Conservation (phyloP, 2,329 filamentous ascomycete species). For the Lithohypha guttulata region DNA sequence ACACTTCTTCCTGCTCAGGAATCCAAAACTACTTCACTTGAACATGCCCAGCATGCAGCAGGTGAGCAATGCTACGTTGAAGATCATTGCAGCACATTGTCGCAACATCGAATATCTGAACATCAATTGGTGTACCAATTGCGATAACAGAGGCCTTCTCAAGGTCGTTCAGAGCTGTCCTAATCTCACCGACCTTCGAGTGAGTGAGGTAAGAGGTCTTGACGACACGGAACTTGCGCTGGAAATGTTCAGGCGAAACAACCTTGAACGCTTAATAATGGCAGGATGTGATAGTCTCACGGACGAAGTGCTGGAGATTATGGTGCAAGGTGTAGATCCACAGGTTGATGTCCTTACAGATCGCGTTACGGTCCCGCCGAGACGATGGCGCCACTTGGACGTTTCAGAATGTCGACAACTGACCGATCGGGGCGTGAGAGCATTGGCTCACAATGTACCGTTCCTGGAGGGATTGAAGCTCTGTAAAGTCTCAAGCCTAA, state of each 20-base stretch:
- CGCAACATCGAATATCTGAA: conserved; percentile 74
- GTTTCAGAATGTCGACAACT: conserved; percentile 67
- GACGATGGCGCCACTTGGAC: conserved; percentile 74
- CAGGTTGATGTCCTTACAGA: conserved; percentile 73
- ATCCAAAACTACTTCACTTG: conserved; percentile 66
- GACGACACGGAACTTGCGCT: conserved; percentile 61
- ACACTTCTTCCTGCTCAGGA: conserved; percentile 67
- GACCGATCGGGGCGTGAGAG: conserved; percentile 60
- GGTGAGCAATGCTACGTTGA: conserved; percentile 75
- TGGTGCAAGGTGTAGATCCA: conserved; percentile 66
- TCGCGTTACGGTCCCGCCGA: conserved; percentile 61
- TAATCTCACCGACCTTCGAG: conserved; percentile 66
- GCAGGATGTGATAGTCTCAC: conserved; percentile 69
- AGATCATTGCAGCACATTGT: conserved; percentile 72
- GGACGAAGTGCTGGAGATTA: conserved; percentile 60
- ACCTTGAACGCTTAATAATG: conserved; percentile 68
- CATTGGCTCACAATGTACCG: conserved; percentile 64
- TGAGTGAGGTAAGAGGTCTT: conserved; percentile 71
- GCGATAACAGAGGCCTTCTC: conserved; percentile 66
- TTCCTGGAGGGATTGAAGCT: conserved; percentile 73
- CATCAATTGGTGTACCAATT: conserved; percentile 83
- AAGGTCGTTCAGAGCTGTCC: conserved; percentile 63
- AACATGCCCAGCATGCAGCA: conserved; percentile 74
- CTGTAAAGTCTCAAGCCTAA: conserved; percentile 63
- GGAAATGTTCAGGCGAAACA: conserved; percentile 68